phyloP scores from a whole-genome alignment of 2,329 filamentous ascomycete genomes.

The Byssoonygena ceratinophila region DNA sequence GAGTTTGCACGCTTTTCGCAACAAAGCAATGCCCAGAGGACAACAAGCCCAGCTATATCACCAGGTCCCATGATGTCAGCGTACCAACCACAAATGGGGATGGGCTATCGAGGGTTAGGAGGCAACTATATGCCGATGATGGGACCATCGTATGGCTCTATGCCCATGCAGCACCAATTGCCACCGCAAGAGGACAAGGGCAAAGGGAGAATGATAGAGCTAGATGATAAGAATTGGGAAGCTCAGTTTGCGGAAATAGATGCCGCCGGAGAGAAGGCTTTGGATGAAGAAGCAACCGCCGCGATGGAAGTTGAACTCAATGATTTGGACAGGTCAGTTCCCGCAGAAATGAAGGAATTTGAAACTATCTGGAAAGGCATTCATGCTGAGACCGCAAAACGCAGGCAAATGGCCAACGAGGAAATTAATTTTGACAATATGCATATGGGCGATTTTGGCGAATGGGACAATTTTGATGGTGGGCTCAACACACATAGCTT shows the following conservation, averaged over 20 bases:
- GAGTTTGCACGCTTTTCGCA: conserved; percentile 85
- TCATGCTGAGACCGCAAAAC: conserved; percentile 36
- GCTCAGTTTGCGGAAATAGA: conserved; percentile 89
- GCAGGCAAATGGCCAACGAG: conserved; percentile 53
- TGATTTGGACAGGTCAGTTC: conserved; percentile 73
- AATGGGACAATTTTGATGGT: conserved; percentile 67
- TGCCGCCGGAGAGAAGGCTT: conserved; percentile 41
- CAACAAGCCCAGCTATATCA: conserved; percentile 47
- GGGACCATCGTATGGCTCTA: conserved; percentile 38
- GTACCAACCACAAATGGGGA: conserved; percentile 32
- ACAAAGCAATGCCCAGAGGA: conserved; percentile 47
- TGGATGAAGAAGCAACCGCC: conserved; percentile 55
- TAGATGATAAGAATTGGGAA: conserved; percentile 92
- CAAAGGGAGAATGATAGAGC: conserved; percentile 71
- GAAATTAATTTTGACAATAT: conserved; percentile 45
- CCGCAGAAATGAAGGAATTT: conserved; percentile 57
- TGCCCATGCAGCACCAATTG: conserved; percentile 40
- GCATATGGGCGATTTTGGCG: conserved; percentile 61
- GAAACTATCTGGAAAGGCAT: conserved; percentile 57
- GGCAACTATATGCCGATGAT: conserved; percentile 43
- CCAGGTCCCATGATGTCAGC: conserved; percentile 44
- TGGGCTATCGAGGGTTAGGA: conserved; percentile 28
- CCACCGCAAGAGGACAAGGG: conserved; percentile 60
- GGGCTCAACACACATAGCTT: conserved; percentile 56
- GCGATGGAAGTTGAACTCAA: conserved; percentile 80